phyloP scores from a whole-genome alignment of 1,284 basidiomycete species.

The Ceratobasidium sp. region DNA sequence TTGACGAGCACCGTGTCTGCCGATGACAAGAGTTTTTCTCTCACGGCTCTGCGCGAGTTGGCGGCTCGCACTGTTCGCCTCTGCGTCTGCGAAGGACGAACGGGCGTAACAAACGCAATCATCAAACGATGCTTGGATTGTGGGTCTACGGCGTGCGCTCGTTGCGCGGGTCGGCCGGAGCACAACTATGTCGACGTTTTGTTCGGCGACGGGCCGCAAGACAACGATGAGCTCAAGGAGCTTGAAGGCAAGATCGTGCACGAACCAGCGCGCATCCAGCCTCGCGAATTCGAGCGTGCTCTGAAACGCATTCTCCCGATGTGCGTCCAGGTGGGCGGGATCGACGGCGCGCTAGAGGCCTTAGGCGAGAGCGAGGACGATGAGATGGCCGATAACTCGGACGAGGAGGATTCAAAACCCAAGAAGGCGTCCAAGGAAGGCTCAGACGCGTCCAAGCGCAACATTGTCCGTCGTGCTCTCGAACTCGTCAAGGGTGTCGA shows the following conservation, averaged over 20 bases:
- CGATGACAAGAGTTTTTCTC: constrained; percentile 51
- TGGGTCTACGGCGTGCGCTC: constrained; percentile 79
- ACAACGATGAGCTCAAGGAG: constrained; percentile 27
- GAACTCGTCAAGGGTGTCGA: constrained; percentile 67
- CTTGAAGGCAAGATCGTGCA: constrained; percentile 30
- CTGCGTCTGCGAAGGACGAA: constrained; percentile 89
- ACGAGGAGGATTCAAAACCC: constrained; percentile 46
- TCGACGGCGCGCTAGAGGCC: constrained; percentile 51
- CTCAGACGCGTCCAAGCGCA: constrained; percentile 62
- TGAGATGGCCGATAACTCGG: constrained; percentile 46
- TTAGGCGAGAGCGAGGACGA: constrained; percentile 39
- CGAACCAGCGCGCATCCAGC: constrained; percentile 56
- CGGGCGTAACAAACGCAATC: constrained; percentile 73
- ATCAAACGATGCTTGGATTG: constrained; percentile 80
- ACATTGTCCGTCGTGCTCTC: constrained; percentile 73
- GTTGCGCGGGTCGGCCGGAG: constrained; percentile 89
- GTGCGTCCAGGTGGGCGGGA: constrained; percentile 70
- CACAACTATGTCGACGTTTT: constrained; percentile 74
- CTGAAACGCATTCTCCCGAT: constrained; percentile 88
- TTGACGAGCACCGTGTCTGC: constrained; percentile 57
- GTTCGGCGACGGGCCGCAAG: constrained; percentile 52
- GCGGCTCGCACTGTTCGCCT: constrained; percentile 79
- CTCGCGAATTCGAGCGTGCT: constrained; percentile 73
- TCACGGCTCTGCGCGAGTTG: constrained; percentile 66
- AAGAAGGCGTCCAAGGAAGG: constrained; percentile 36